Evolutionary conservation across 177 flowering plant species (phyloP), one percentile per base, ranked within the genome.

Genomic region (Vitis hybrid): DNA sequence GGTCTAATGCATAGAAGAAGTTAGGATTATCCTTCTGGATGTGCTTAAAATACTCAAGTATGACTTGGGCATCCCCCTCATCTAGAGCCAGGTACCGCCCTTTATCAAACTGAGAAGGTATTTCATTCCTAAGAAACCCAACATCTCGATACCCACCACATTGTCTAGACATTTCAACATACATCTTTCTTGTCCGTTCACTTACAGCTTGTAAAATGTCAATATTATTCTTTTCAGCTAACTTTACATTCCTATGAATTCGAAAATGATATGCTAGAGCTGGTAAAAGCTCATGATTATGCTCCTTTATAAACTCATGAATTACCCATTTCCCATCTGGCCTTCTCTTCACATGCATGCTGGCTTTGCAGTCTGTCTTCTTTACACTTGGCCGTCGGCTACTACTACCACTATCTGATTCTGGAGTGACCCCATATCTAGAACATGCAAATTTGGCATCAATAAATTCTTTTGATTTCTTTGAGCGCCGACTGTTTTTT

Each of bases 311-410:
- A 69, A 84, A 86, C 65, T 82, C 82, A 68, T 84, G 83, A 62
- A 86, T 76, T 60, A 81, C 82, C 89, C 89, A 86, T 71, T 77
- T 79, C 50, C 89, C 89, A 79, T 79, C 84, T n/a, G 78, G 27
- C 73, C 79, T 77, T 67, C 87, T 79, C 78, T 86, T 86, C 61
- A 86, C 89, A 76, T 84, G 89, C 87, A 86, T 84, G 61, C 86
- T 82, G 4, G 89, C 87, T 67, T 82, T 82, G 66, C 89, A 86
- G 55, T 84, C 84, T 11, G 87, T 84, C 63, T 81, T 84, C 49
- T 79, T 86, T 58, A 81, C 81, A 76, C 76, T 79, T 58, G 84
- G 81, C 32, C 89, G 74, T 21, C 85, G 77, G 66, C 80, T 79
- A 58, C 80, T 79, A 58, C 62, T 74, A 15, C 72, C 78, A 64